These are phyloP conservation scores for Panicum miliaceum DNA, from an alignment of 176 grass and related monocot species.

Conservation along the genomic window DNA sequence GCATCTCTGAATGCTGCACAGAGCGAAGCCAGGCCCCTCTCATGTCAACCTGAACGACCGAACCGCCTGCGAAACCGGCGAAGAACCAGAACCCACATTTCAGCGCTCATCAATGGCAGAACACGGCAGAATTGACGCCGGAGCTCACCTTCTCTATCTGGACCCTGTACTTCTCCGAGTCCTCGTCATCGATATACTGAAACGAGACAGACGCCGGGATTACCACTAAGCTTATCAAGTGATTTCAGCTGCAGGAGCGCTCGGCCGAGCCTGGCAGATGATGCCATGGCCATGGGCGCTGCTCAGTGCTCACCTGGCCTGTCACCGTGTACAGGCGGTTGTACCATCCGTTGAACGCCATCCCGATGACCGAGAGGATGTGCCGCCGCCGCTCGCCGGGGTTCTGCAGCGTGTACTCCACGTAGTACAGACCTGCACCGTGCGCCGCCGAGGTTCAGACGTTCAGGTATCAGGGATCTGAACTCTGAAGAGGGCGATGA, in stretches of 20 bases:
- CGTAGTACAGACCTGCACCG: constrained; percentile 71
- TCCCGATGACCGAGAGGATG: constrained; percentile 77
- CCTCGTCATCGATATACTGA: constrained; percentile 79
- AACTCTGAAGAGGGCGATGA: neutral
- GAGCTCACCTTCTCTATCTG: constrained; percentile 72
- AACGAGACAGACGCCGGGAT: neutral
- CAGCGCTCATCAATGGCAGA: neutral
- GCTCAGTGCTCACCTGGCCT: constrained; percentile 58
- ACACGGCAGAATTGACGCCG: neutral
- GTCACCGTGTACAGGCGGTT: constrained; percentile 92
- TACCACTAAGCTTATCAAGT: neutral
- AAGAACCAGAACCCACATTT: neutral
- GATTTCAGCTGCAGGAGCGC: neutral
- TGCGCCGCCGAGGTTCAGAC: neutral
- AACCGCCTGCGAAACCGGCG: constrained; percentile 54
- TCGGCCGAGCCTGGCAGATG: neutral
- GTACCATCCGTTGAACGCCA: constrained; percentile 94
- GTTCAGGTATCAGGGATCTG: neutral
- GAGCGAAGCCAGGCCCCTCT: neutral
- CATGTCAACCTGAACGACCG: constrained; percentile 77
- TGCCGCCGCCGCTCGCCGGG: constrained; percentile 82
- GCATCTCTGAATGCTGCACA: neutral
- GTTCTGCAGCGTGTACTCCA: constrained; percentile 91
- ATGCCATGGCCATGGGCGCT: neutral
- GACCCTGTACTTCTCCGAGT: constrained; percentile 61